These are phyloP conservation scores for Tylopilus balloui DNA, from an alignment of 768 basidiomycete species.

Conservation along the genomic window DNA sequence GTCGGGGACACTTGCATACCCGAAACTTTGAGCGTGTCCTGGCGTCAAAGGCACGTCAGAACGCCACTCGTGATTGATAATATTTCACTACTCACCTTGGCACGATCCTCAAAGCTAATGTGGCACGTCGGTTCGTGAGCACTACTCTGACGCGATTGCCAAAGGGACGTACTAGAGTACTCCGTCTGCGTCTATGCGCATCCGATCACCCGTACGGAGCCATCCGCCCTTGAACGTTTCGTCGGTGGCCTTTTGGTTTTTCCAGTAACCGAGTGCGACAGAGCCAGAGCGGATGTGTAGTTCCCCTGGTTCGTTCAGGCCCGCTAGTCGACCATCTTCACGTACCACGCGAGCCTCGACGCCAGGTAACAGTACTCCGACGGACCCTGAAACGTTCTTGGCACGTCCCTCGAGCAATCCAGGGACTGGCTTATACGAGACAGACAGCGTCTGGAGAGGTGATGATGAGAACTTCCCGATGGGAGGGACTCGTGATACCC, in stretches of 20 bases:
- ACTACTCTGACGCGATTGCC: no score
- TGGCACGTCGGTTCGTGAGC: not conserved
- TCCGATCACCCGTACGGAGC: slow-evolving; percentile 71
- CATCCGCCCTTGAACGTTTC: slow-evolving; percentile 69
- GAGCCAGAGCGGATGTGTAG: slow-evolving; percentile 54
- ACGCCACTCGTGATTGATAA: no score
- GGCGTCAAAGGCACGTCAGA: not conserved
- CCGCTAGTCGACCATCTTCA: slow-evolving; percentile 54
- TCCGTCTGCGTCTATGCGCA: slow-evolving; percentile 55
- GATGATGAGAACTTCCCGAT: not conserved
- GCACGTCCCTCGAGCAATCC: slow-evolving; percentile 44
- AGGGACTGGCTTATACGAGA: slow-evolving; percentile 40
- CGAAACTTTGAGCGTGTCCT: slow-evolving; percentile 80
- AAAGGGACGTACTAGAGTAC: slow-evolving; percentile 56
- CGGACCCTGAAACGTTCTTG: slow-evolving; percentile 38
- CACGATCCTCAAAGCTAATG: slow-evolving; percentile 65
- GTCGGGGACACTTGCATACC: slow-evolving; percentile 77
- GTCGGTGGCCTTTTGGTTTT: slow-evolving; percentile 59
- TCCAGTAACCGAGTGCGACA: slow-evolving; percentile 67
- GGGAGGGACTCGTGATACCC: slow-evolving; percentile 21
- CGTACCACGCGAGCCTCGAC: slow-evolving; percentile 59
- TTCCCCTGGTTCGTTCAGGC: slow-evolving; percentile 59
- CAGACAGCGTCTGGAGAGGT: slow-evolving; percentile 48
- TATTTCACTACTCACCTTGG: slow-evolving; percentile 47
- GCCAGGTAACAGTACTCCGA: slow-evolving; percentile 60